A percentile compares a stretch with the other conserved stretches of the same genome.
phyloP scores from a whole-genome alignment of 2,329 filamentous ascomycete species.

The Aspergillaceae sp. region DNA sequence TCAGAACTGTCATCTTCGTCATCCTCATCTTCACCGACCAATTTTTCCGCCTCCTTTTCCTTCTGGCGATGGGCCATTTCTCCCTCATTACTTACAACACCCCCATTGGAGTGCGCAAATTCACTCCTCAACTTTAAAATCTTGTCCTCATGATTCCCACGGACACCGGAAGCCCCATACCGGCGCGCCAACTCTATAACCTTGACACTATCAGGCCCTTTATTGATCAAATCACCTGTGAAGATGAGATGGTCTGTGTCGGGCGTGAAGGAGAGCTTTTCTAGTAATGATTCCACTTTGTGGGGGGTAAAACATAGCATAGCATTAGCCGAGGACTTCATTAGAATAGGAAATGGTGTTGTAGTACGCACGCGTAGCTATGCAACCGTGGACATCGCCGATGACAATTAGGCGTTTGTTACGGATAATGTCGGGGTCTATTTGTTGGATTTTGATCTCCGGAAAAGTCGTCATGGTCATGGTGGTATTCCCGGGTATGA shows the following conservation, averaged over 20 bases:
- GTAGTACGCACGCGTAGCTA: slow-evolving; percentile 48
- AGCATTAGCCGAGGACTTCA: too few relatives aligned
- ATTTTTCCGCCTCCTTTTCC: slow-evolving; percentile 5
- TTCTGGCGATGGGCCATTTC: slow-evolving; percentile 8
- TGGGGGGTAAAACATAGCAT: neutral
- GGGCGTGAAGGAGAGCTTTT: slow-evolving; percentile 55
- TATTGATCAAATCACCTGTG: slow-evolving; percentile 71
- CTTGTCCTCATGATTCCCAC: slow-evolving; percentile 88
- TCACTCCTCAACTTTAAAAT: slow-evolving; percentile 56
- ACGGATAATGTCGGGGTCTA: too few relatives aligned
- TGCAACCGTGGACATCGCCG: slow-evolving; percentile 90
- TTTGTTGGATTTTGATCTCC: neutral
- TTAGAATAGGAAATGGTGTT: neutral
- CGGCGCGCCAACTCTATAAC: slow-evolving; percentile 68
- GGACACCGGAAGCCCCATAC: slow-evolving; percentile 68
- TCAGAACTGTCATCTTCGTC: neutral
- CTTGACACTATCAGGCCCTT: slow-evolving; percentile 73
- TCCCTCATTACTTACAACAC: slow-evolving; percentile 28
- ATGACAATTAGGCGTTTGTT: slow-evolving; percentile 60
- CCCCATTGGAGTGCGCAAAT: slow-evolving; percentile 7
- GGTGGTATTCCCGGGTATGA: neutral
- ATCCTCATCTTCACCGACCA: neutral
- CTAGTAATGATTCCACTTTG: slow-evolving; percentile 51
- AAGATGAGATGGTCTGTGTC: slow-evolving; percentile 66
- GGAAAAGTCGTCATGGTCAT: neutral